Evolutionary conservation across 2,329 filamentous ascomycete genomes (phyloP), one percentile per base, ranked within the genome.

Genomic region (Diaporthe ilicicola): DNA sequence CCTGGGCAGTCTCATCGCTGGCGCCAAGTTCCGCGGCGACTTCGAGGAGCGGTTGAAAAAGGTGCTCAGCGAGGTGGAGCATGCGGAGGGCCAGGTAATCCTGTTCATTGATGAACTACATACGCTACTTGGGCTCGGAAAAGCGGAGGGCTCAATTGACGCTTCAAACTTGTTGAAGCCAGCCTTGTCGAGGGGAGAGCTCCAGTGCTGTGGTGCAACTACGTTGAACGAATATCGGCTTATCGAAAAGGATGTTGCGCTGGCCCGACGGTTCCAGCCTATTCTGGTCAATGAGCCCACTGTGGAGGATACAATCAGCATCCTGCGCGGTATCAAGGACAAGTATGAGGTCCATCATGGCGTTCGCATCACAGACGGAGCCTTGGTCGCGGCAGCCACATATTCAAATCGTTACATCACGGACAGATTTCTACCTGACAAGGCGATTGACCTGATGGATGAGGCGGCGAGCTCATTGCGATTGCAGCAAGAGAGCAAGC

Each of bases 331-430:
- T 61, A 98, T 99, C 84, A 98, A 98, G 79, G 95, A 98, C 78
- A 94, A 94, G 75, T 99, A 99, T 77, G 96, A 98, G 80, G 94
- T 98, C 0, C 96, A 98, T 75, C 96, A 99, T 78, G 95, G 96
- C 82, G 95, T 98, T 0, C 89, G 95, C 67, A 98, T 99, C 75
- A 97, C 94, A 0, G 96, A 98, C 77, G 92, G 93, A 2, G 94
- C 96, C 8, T 84, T 98, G 13, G 95, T 99, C 17, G 94, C 96
- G 1, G 95, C 96, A 2, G 95, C 95, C 2, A 93, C 94, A 0
- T 93, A 97, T 78, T 96, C 93, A 73, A 98, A 98, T 78, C 92
- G 96, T 65, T 99, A 98, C 80, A 96, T 99, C 75, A 98, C 95
- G 17, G 95, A 98, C 78, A 92, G 96, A 1, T 98, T 97, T 81